Percentiles rank a stretch among this genome's conserved stretches.
Conservation (phyloP, 2,329 filamentous ascomycete species). For the Xylaria multiplex region DNA sequence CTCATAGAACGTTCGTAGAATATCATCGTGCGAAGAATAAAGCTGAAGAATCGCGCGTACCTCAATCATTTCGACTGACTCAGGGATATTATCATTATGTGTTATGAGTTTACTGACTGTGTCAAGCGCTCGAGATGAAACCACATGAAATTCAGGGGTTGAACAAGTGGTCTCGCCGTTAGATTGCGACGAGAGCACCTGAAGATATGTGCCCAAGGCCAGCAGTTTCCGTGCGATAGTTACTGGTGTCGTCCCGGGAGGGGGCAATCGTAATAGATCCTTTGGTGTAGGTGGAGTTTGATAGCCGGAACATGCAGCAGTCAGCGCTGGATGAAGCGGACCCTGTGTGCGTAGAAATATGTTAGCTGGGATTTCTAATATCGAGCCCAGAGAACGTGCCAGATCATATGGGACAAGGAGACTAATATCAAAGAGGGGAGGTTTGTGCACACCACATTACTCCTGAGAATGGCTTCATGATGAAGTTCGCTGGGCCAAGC, state of each 20-base stretch:
- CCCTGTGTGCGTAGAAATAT: neutral
- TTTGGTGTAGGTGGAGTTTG: conserved; percentile 21
- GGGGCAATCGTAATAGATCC: conserved; percentile 30
- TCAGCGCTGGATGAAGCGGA: conserved; percentile 31
- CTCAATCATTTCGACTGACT: conserved; percentile 59
- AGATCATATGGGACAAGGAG: no score
- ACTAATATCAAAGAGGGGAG: no score
- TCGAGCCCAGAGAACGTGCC: no score
- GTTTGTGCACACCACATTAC: neutral
- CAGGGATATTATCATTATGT: conserved; percentile 57
- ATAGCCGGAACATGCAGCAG: conserved; percentile 30
- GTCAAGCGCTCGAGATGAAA: conserved; percentile 40
- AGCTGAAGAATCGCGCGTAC: conserved; percentile 3
- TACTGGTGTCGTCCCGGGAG: conserved; percentile 21
- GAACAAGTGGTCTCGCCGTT: neutral
- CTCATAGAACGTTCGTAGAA: neutral
- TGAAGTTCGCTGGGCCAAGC: conserved; percentile 29
- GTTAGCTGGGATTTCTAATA: no score
- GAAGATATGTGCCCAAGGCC: conserved; percentile 28
- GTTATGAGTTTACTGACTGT: conserved; percentile 53
- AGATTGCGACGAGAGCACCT: conserved; percentile 27
- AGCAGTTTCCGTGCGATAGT: conserved; percentile 32
- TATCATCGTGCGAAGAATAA: neutral
- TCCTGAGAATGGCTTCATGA: conserved; percentile 32
- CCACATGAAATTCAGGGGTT: conserved; percentile 12